A percentile compares a stretch with the other conserved stretches of the same genome.
Conservation (phyloP, 257 asterid genomes). For the Solanum habrochaites region DNA sequence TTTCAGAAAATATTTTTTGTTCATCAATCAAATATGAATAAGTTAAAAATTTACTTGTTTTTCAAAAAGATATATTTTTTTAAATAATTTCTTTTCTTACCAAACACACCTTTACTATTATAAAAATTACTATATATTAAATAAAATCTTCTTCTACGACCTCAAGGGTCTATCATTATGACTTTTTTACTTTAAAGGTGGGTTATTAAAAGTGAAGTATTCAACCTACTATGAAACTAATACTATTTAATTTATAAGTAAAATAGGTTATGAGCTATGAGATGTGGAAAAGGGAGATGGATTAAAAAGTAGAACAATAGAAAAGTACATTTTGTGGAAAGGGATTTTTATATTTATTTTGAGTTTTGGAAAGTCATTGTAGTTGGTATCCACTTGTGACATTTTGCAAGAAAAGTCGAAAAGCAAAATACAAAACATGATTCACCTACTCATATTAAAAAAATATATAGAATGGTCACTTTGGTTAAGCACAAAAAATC, state of each 20-base stretch:
- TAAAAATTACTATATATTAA: no score
- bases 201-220: no score
- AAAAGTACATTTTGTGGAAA: not conserved
- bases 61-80: no score
- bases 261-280: not conserved
- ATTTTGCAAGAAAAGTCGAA: not conserved
- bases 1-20: fast-evolving
- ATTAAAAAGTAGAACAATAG: not conserved
- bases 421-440: not conserved
- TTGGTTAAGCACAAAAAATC: not conserved
- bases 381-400: not conserved
- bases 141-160: no score
- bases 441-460: not conserved
- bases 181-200: no score
- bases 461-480: not conserved
- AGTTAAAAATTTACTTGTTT: no score
- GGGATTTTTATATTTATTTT: not conserved
- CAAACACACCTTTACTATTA: no score
- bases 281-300: not conserved
- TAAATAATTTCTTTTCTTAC: no score
- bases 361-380: not conserved
- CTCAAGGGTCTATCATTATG: no score
- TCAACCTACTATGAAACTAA: no score
- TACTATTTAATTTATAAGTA: no score
- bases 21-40: no score